phyloP scores from a whole-genome alignment of 495 filamentous ascomycete species.

The Apodospora peruviana region DNA sequence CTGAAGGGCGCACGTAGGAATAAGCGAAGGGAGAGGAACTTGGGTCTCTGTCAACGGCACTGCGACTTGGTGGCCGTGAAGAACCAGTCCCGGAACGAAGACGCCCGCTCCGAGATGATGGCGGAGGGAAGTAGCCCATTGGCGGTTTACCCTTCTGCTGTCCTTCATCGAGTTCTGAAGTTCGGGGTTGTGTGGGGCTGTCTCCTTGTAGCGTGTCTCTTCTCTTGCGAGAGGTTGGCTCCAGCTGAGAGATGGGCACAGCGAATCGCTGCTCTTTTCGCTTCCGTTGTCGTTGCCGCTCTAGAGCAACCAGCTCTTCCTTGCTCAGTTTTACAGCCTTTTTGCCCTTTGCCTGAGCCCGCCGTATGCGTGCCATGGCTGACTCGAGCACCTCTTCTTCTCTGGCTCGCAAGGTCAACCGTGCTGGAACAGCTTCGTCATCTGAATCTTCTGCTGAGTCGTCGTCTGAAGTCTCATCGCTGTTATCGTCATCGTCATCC shows the following conservation, averaged over 20 bases:
- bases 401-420: slow-evolving; percentile 36
- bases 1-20: slow-evolving; percentile 27
- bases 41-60: slow-evolving; percentile 18
- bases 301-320: slow-evolving; percentile 69
- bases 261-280: slow-evolving; percentile 35
- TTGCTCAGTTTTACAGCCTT: slow-evolving; percentile 69
- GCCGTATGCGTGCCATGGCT: slow-evolving; percentile 69
- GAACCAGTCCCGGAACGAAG: slow-evolving; percentile 27
- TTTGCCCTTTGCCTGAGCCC: slow-evolving; percentile 66
- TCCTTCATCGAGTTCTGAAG: slow-evolving; percentile 6
- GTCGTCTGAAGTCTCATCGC: slow-evolving; percentile 43
- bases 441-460: slow-evolving; percentile 51
- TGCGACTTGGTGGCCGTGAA: slow-evolving; percentile 20
- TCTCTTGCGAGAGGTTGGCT: slow-evolving; percentile 18
- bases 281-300: slow-evolving; percentile 54
- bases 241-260: slow-evolving; percentile 35
- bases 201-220: slow-evolving; percentile 3
- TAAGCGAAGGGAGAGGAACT: slow-evolving; percentile 38
- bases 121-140: slow-evolving; percentile 36
- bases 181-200: slow-evolving; percentile 8
- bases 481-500: slow-evolving; percentile 28
- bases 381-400: slow-evolving; percentile 61
- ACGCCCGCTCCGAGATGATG: slow-evolving; percentile 22
- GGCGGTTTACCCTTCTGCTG: slow-evolving; percentile 19
- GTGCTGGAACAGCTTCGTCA: slow-evolving; percentile 41